Conservation (phyloP, 129 eudicot species). For the Deinandra increscens region DNA sequence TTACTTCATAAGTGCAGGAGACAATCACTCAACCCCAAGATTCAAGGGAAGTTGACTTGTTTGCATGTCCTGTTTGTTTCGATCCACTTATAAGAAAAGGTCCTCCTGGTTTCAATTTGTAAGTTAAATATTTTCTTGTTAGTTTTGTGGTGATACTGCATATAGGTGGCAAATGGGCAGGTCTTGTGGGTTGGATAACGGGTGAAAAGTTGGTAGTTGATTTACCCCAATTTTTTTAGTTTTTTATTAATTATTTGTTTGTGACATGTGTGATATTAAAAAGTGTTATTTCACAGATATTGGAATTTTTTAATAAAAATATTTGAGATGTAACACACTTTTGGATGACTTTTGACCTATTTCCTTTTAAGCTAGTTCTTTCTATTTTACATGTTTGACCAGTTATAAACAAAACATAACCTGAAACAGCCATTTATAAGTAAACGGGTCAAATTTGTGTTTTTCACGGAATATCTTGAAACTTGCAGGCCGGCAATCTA, state of each 20-base stretch:
- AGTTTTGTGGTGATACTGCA: constrained; percentile 7
- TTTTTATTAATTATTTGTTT: background rate
- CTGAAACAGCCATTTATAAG: background rate
- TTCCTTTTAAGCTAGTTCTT: background rate
- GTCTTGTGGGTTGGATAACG: background rate
- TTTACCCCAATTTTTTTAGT: background rate
- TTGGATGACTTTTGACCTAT: background rate
- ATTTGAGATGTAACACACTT: background rate
- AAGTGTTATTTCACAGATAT: background rate
- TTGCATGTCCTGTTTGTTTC: constrained; percentile 90
- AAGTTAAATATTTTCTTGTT: constrained; percentile 37
- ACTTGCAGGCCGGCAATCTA: constrained; percentile 77
- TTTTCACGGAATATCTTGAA: constrained; percentile 19
- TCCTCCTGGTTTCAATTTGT: constrained; percentile 92
- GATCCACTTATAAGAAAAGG: constrained; percentile 90
- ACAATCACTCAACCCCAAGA: constrained; percentile 37
- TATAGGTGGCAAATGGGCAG: background rate
- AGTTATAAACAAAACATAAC: background rate
- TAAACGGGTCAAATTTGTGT: background rate
- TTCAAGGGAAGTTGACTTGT: constrained; percentile 45
- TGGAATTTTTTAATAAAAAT: background rate
- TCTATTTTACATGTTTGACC: background rate
- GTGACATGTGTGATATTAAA: background rate
- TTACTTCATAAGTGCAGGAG: constrained; percentile 39
- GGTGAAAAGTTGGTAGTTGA: background rate